These are phyloP conservation scores for Candida tallmaniae DNA, from an alignment of 805 yeast species.

Conservation along the genomic window DNA sequence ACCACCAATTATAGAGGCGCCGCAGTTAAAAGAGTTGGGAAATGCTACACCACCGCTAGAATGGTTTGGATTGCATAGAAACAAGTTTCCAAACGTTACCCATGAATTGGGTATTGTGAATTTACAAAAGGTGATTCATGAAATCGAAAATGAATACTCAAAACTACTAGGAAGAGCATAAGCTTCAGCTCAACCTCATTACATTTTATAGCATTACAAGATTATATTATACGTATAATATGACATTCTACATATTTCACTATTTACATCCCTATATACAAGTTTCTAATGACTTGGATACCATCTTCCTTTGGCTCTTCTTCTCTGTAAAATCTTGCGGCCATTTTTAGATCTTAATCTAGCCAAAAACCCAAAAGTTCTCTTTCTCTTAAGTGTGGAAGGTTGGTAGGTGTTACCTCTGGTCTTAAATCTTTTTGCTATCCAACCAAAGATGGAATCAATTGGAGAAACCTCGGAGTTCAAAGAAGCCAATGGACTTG, in stretches of 20 bases:
- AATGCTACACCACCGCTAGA: slow-evolving; percentile 97
- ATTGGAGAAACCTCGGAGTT: slow-evolving; percentile 1
- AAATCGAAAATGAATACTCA: slow-evolving; percentile 55
- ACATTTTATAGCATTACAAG: no score
- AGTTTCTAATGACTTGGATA: slow-evolving; percentile 56
- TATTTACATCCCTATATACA: background rate
- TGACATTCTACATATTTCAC: background rate
- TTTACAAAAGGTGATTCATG: slow-evolving; percentile 67
- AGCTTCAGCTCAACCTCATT: background rate
- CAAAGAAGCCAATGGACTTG: background rate
- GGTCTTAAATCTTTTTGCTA: slow-evolving; percentile 70
- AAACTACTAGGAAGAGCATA: slow-evolving; percentile 44
- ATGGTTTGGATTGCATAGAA: slow-evolving; percentile 94
- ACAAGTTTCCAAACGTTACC: slow-evolving; percentile 78
- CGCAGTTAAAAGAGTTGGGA: slow-evolving; percentile 86
- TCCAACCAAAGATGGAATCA: slow-evolving; percentile 21
- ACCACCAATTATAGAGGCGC: slow-evolving; percentile 82
- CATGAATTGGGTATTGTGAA: slow-evolving; percentile 75
- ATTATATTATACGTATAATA: background rate
- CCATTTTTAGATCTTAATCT: slow-evolving; percentile 74
- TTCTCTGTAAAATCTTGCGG: slow-evolving; percentile 68
- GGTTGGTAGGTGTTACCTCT: slow-evolving; percentile 97
- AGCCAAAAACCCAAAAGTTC: slow-evolving; percentile 85
- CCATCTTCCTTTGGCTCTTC: slow-evolving; percentile 92
- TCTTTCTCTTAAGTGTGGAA: slow-evolving; percentile 81